Percentiles rank a stretch among this genome's conserved stretches.
Evolutionary conservation across 2,329 filamentous ascomycete genomes (phyloP).

Genomic region (Aspergillus sergii): DNA sequence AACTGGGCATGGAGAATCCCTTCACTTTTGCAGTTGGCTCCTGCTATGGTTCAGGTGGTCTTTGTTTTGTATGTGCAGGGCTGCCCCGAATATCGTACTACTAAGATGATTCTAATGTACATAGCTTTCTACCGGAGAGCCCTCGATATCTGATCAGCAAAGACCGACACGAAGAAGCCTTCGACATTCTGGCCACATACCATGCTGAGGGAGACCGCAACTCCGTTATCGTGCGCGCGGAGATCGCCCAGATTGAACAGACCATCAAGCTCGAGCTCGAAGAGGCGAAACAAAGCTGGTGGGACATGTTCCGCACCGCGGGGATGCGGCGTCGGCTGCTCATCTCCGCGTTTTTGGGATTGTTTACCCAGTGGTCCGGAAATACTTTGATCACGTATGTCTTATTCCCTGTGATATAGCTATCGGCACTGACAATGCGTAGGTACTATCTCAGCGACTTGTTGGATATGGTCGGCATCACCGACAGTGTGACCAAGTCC

Average conservation of each 20-base stretch:
- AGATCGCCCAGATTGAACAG: slow-evolving; percentile 62
- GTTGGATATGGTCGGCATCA: slow-evolving; percentile 45
- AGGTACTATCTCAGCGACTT: slow-evolving; percentile 32
- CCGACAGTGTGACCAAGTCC: slow-evolving; percentile 37
- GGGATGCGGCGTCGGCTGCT: slow-evolving; percentile 37
- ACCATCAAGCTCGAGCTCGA: slow-evolving; percentile 60
- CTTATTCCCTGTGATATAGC: neutral
- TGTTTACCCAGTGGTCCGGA: slow-evolving; percentile 49
- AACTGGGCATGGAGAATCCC: slow-evolving; percentile 54
- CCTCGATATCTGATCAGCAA: slow-evolving; percentile 31
- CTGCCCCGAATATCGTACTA: neutral
- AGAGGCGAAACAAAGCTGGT: slow-evolving; percentile 28
- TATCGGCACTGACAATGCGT: slow-evolving; percentile 7
- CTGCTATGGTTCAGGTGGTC: slow-evolving; percentile 29
- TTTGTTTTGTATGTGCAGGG: slow-evolving; percentile 20
- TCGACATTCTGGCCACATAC: slow-evolving; percentile 41
- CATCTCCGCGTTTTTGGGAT: slow-evolving; percentile 31
- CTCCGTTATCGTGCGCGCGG: slow-evolving; percentile 59
- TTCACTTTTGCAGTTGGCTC: slow-evolving; percentile 46
- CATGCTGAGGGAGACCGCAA: slow-evolving; percentile 56
- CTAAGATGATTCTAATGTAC: neutral
- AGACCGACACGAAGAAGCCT: slow-evolving; percentile 30
- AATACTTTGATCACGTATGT: slow-evolving; percentile 28
- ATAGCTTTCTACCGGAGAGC: slow-evolving; percentile 31
- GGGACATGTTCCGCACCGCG: slow-evolving; percentile 29